Evolutionary conservation across 1,284 basidiomycete species (phyloP), one percentile per base, ranked within the genome.

Genomic region (Pulveroboletus sp.): DNA sequence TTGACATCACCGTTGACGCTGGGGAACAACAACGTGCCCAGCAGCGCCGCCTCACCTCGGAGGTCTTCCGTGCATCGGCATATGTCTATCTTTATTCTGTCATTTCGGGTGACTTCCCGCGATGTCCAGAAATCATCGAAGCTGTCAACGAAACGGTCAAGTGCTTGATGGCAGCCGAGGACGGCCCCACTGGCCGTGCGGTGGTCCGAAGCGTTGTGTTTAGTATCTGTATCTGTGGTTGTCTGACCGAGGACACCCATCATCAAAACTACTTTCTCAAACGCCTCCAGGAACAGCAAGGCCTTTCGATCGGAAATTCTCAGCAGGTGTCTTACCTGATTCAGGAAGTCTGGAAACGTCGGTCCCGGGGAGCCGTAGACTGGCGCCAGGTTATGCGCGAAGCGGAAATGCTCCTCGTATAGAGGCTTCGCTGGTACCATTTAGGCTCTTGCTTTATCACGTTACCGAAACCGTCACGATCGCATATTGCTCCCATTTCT

Each of bases 161-260:
- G 2, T 78, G 80, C 56, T 75, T 90, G 60, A 67, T 62, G 62
- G 68, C 66, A 10, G 78, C 85, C 26, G 76, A 77, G n/a, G 69
- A 74, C 43, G 67, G 70, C 33, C 72, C 74, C 49, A 69, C 75
- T 43, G 74, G 77, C 25, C 78, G 82, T 22, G 79, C 81, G 18
- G 86, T 91, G 24, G 81, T 91, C 51, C 79, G 90, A 31, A 89
- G 85, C 69, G 89, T 88, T 12, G 87, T 93, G 61, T 91, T 91
- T 64, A 81, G 82, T 47, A 83, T 89, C 55, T 90, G 85, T 65
- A 80, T 92, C 49, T 82, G 82, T 58, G 89, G 89, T 2, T 84
- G 81, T 64, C 78, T 92, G 57, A 84, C 86, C 59, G 81, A 85
- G 66, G 74, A 82, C 49, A 49, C 39, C 10, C 57, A 57, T 3